Percentiles rank a stretch among this genome's conserved stretches.
Evolutionary conservation across 805 yeast genomes (phyloP).

Genomic region (Pichia insulana): DNA sequence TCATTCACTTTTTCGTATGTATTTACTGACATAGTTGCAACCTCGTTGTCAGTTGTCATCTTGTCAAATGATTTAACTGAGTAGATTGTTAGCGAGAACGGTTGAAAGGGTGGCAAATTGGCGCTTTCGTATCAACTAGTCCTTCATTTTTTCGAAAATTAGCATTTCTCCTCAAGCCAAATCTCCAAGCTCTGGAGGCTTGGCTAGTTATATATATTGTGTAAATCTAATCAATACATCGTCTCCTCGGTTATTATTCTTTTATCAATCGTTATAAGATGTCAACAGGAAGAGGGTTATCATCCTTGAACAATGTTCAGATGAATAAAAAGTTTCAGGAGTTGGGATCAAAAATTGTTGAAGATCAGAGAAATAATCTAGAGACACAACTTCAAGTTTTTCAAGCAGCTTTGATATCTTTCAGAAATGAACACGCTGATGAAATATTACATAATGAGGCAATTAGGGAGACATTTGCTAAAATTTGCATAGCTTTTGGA

Average conservation of each 20-base stretch:
- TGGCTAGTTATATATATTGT: no score
- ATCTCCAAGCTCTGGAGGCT: no score
- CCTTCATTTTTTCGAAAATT: no score
- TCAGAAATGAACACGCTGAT: constrained; percentile 61
- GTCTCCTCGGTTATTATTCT: no score
- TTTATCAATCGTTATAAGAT: no score
- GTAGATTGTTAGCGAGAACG: neutral
- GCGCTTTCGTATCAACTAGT: neutral
- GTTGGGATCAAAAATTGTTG: constrained; percentile 42
- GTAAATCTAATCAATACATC: no score
- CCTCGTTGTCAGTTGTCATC: constrained; percentile 8
- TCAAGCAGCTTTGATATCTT: constrained; percentile 66
- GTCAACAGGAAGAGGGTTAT: constrained; percentile 25
- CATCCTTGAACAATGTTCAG: constrained; percentile 22
- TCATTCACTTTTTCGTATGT: constrained; percentile 3
- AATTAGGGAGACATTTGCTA: constrained; percentile 62
- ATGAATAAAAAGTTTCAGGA: constrained; percentile 33
- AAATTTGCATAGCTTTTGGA: constrained; percentile 72
- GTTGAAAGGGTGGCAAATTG: constrained; percentile 7
- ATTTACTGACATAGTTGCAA: neutral
- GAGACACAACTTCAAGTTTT: constrained; percentile 67
- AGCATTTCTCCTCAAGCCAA: no score
- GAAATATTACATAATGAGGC: constrained; percentile 58
- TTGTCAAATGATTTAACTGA: no score
- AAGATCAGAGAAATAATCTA: constrained; percentile 51